A percentile compares a stretch with the other conserved stretches of the same genome.
These are phyloP conservation scores for Colletotrichum siamense DNA, from an alignment of 2,329 filamentous ascomycete genomes.

Conservation along the genomic window DNA sequence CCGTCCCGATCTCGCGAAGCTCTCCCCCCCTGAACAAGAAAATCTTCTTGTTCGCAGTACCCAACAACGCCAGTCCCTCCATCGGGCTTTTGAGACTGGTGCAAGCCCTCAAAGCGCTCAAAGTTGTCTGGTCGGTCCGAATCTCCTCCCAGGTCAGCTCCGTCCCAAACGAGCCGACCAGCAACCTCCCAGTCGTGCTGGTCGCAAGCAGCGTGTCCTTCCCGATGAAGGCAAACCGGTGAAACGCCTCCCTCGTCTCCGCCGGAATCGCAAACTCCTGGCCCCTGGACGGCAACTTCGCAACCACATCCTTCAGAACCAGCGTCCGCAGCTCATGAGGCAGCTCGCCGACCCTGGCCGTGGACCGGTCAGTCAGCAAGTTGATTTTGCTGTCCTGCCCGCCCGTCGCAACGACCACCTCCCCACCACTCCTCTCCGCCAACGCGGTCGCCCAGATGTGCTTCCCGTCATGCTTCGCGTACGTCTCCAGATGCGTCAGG, in stretches of 20 bases:
- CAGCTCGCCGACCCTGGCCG: neutral
- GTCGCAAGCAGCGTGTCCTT: constrained; percentile 58
- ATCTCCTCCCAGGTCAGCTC: constrained; percentile 50
- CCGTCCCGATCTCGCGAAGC: constrained; percentile 39
- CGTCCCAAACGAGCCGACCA: constrained; percentile 47
- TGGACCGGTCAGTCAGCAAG: constrained; percentile 40
- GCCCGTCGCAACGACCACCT: constrained; percentile 69
- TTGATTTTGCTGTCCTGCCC: constrained; percentile 81
- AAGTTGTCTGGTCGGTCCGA: constrained; percentile 34
- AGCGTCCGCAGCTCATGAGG: constrained; percentile 27
- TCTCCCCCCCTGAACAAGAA: constrained; percentile 45
- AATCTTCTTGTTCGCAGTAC: constrained; percentile 53
- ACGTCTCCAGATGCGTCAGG: constrained; percentile 60
- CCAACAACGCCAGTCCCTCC: constrained; percentile 48
- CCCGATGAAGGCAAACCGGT: constrained; percentile 68
- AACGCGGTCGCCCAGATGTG: constrained; percentile 83
- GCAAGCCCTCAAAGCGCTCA: constrained; percentile 48
- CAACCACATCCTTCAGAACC: constrained; percentile 38
- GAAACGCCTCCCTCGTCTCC: constrained; percentile 52
- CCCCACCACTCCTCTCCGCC: constrained; percentile 30
- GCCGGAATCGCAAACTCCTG: constrained; percentile 32
- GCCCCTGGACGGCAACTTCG: constrained; percentile 23
- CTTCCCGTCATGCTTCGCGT: constrained; percentile 79
- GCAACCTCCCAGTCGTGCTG: constrained; percentile 65
- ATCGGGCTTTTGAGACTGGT: constrained; percentile 50